Conservation (phyloP, 2,329 filamentous ascomycete genomes). For the Harringtonia lauricola region DNA sequence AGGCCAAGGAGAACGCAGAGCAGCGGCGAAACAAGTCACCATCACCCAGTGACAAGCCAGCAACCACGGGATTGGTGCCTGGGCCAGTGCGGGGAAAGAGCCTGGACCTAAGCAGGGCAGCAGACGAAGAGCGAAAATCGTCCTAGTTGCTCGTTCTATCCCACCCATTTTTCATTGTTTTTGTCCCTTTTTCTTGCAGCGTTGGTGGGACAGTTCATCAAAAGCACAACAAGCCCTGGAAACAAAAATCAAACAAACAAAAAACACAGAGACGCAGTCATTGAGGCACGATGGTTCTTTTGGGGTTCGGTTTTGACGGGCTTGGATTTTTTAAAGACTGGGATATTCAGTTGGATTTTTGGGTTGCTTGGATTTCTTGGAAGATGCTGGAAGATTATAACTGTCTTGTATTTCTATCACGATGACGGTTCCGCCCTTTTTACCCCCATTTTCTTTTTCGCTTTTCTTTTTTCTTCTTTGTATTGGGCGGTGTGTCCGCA, state of each 20-base stretch:
- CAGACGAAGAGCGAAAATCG: slow-evolving; percentile 6
- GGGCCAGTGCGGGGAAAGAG: slow-evolving; percentile 7
- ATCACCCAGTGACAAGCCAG: slow-evolving; percentile 17
- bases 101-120: slow-evolving; percentile 7
- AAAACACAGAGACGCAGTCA: too few relatives aligned
- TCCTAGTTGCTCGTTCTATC: neutral
- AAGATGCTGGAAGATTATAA: too few relatives aligned
- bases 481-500: neutral
- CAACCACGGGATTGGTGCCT: neutral
- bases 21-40: slow-evolving; percentile 46
- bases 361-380: too few relatives aligned
- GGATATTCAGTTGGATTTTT: too few relatives aligned
- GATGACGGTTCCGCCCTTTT: neutral
- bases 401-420: neutral
- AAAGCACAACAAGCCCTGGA: neutral
- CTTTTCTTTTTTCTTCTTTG: neutral
- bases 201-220: neutral
- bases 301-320: too few relatives aligned
- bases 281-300: too few relatives aligned
- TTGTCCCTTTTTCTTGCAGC: neutral
- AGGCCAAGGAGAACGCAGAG: slow-evolving; percentile 45
- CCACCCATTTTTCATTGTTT: neutral
- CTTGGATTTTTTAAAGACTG: too few relatives aligned
- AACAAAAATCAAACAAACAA: neutral
- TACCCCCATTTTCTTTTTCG: neutral